A percentile compares a stretch with the other conserved stretches of the same genome.
These are phyloP conservation scores for Hanseniaspora sp. DNA, from an alignment of 1,139 yeast genomes.

Conservation along the genomic window DNA sequence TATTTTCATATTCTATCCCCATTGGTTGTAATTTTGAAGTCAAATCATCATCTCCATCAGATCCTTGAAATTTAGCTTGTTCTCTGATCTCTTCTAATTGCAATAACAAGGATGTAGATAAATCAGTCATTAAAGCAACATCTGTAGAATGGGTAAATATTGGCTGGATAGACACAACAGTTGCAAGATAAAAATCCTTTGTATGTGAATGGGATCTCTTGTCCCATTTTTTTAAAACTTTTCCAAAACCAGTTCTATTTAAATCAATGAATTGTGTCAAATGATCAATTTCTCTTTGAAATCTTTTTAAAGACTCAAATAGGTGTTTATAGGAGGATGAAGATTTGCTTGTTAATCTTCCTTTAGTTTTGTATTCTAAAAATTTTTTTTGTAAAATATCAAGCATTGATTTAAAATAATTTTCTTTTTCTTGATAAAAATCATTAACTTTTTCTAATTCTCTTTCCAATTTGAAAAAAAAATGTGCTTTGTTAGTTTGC, in stretches of 20 bases:
- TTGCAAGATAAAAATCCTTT: conserved; percentile 75
- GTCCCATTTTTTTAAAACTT: conserved; percentile 95
- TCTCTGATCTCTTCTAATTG: conserved; percentile 80
- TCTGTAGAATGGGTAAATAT: conserved; percentile 80
- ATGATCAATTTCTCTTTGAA: conserved; percentile 75
- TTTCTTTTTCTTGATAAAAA: conserved; percentile 81
- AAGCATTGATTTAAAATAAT: conserved; percentile 66
- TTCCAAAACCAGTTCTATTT: conserved; percentile 89
- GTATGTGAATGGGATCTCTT: conserved; percentile 90
- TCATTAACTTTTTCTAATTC: conserved; percentile 89
- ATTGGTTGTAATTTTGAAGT: neutral
- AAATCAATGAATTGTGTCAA: conserved; percentile 87
- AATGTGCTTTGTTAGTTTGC: conserved; percentile 85
- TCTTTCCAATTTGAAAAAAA: conserved; percentile 83
- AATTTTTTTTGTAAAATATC: conserved; percentile 69
- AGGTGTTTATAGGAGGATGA: conserved; percentile 53
- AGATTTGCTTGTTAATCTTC: conserved; percentile 39
- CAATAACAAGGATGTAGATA: conserved; percentile 42
- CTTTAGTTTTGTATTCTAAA: conserved; percentile 40
- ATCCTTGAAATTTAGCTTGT: conserved; percentile 31
- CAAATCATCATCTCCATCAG: conserved; percentile 24
- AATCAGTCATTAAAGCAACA: conserved; percentile 73
- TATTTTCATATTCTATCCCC: neutral
- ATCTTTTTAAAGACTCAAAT: conserved; percentile 80
- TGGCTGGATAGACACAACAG: conserved; percentile 94